Conservation (phyloP, 1,284 basidiomycete species). For the Boletus semigastroideus region DNA sequence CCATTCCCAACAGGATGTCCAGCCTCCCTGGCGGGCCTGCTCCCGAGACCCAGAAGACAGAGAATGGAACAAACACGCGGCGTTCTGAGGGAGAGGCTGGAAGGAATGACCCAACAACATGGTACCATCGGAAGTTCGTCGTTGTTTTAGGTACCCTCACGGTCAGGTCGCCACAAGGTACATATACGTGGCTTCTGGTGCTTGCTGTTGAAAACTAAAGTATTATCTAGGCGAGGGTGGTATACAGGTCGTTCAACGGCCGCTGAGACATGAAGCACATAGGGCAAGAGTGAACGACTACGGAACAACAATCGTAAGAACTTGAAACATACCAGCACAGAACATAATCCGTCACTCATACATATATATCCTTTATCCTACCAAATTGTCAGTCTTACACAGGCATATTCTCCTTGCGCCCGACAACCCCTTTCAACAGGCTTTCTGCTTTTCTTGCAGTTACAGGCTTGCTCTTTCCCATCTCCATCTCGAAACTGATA, state of each 20-base stretch:
- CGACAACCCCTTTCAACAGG: slow-evolving; percentile 20
- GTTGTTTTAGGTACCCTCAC: too few relatives aligned
- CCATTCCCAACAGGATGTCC: too few relatives aligned
- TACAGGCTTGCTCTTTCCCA: slow-evolving; percentile 17
- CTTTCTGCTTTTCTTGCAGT: slow-evolving; percentile 13
- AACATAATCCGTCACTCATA: slow-evolving; percentile 6
- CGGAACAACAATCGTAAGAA: neutral
- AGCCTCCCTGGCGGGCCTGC: too few relatives aligned
- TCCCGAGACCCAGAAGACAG: too few relatives aligned
- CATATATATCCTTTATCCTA: slow-evolving; percentile 4
- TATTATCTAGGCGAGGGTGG: too few relatives aligned
- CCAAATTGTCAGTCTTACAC: slow-evolving; percentile 1
- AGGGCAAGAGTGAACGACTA: neutral
- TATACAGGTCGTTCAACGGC: neutral
- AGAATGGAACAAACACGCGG: too few relatives aligned
- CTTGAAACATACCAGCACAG: slow-evolving; percentile 15
- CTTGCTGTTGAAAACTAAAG: too few relatives aligned
- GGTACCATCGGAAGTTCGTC: too few relatives aligned
- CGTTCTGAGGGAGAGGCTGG: too few relatives aligned
- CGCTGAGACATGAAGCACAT: neutral
- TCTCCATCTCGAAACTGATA: slow-evolving; percentile 50
- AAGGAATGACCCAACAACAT: too few relatives aligned
- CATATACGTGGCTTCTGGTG: too few relatives aligned
- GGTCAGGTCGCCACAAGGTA: too few relatives aligned
- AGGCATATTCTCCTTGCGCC: slow-evolving; percentile 27